A percentile compares a stretch with the other conserved stretches of the same genome.
These are phyloP conservation scores for Phytophthora tubulina DNA, from an alignment of 352 stramenopile species.

Conservation along the genomic window DNA sequence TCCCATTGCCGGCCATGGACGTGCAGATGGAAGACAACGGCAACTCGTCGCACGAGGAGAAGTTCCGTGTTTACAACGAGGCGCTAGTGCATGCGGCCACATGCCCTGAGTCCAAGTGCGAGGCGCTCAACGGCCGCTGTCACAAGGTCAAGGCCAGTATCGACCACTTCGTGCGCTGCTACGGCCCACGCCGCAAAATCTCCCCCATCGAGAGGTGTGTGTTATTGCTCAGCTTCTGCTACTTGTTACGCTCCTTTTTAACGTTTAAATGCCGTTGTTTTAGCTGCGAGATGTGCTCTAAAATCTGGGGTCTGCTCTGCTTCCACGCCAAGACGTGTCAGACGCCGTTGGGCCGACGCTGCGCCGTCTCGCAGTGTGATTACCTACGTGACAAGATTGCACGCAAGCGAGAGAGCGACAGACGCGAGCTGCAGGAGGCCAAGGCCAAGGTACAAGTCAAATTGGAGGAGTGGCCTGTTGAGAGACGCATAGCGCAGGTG, in stretches of 20 bases:
- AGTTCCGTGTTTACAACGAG: conserved; percentile 90
- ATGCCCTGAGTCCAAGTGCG: conserved; percentile 68
- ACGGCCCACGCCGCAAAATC: conserved; percentile 70
- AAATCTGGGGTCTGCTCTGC: conserved; percentile 89
- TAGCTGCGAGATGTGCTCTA: conserved; percentile 84
- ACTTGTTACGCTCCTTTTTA: neutral
- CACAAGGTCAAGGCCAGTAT: conserved; percentile 92
- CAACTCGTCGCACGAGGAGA: conserved; percentile 70
- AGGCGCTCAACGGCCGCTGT: conserved; percentile 70
- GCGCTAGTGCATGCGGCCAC: conserved; percentile 78
- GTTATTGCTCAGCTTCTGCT: neutral
- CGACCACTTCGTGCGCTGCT: conserved; percentile 90
- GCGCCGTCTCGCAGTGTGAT: conserved; percentile 87
- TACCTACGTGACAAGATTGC: conserved; percentile 89
- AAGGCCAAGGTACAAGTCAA: conserved; percentile 56
- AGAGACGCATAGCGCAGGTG: conserved; percentile 83
- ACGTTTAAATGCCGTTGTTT: neutral
- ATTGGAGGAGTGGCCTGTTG: conserved; percentile 78
- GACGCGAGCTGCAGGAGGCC: conserved; percentile 66
- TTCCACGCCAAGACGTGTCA: conserved; percentile 85
- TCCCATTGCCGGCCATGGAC: conserved; percentile 46
- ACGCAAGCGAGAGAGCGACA: conserved; percentile 72
- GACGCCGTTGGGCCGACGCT: conserved; percentile 63
- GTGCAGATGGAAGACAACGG: conserved; percentile 50
- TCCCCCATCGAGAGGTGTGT: conserved; percentile 84